Base-by-base conservation (phyloP, 306 rosid genomes). In the Cotoneaster glaucophyllus region DNA sequence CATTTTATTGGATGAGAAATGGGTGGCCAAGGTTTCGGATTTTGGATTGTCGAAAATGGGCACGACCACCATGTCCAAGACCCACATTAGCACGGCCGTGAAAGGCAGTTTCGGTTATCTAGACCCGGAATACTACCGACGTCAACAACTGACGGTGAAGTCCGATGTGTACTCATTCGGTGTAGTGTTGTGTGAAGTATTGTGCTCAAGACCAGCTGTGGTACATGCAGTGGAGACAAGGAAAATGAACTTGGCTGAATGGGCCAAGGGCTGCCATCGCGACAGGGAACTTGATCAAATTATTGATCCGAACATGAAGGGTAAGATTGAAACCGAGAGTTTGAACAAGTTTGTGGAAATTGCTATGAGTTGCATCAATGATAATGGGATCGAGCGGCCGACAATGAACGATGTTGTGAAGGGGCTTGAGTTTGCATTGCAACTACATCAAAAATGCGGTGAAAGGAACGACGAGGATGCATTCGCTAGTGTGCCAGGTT, bases 111-210 rank as follows among this genome's bases (percentile, higher is more conserved):
- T 86, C 31, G 83, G 86, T 5, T 86, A 83, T 65, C 71, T 86
- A n/a, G 89, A 83, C 32, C 89, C 83, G 2, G 85, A 80, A 44
- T 86, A 83, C 58, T 83, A 83, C n/a, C 73, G 76, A 10, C 77
- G 86, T 69, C 86, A 82, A 68, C 79, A 79, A 70, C 19, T 85
- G 65, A 85, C 82, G 14, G 82, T 79, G 32, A 85, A 85, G 70
- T 85, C 88, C 2, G 82, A 85, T 57, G 86, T 85, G 3, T 85
- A 85, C 76, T 85, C 88, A 2, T 86, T 86, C 43, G 87, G 90
- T 61, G 84, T 84, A 11, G 87, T 86, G 28, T 78, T 86, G 2
- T 82, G 84, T 39, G 90, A 86, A 67, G 87, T 82, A 9, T 57
- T 86, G 54, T 82, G 90, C 71, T 81, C 79, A 44, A 84, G 87